A percentile compares a stretch with the other conserved stretches of the same genome.
phyloP scores from a whole-genome alignment of 805 yeast species.

The Schwanniomyces pseudopolymorphus region DNA sequence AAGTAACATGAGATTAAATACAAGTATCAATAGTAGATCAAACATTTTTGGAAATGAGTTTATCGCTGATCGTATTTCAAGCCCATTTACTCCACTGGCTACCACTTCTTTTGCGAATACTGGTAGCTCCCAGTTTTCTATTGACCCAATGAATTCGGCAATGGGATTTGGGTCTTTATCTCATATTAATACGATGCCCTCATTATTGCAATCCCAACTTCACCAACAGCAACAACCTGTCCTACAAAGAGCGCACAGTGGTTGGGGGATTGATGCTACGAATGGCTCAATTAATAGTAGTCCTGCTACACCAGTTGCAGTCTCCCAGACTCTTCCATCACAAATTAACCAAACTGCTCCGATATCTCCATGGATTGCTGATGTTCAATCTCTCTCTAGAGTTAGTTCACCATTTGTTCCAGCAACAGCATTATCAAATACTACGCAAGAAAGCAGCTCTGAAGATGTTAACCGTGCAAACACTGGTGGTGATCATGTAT shows the following conservation, averaged over 20 bases:
- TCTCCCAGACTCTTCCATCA: slow-evolving; percentile 19
- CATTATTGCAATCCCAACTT: slow-evolving; percentile 34
- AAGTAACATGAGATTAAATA: slow-evolving; percentile 23
- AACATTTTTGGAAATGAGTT: slow-evolving; percentile 24
- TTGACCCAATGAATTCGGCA: slow-evolving; percentile 19
- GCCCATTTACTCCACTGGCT: slow-evolving; percentile 11
- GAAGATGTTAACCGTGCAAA: slow-evolving; percentile 1
- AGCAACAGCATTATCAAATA: slow-evolving; percentile 8
- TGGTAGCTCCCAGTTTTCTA: slow-evolving; percentile 23
- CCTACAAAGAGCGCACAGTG: slow-evolving; percentile 33
- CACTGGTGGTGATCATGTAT: slow-evolving; percentile 27
- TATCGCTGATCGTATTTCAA: slow-evolving; percentile 20
- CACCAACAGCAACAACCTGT: slow-evolving; percentile 29
- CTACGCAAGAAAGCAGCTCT: neutral
- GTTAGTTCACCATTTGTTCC: slow-evolving; percentile 43
- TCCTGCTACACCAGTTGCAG: slow-evolving; percentile 30
- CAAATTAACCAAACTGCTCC: slow-evolving; percentile 36
- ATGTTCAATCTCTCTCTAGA: slow-evolving; percentile 33
- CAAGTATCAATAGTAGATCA: slow-evolving; percentile 13
- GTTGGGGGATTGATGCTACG: slow-evolving; percentile 37
- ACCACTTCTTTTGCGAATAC: slow-evolving; percentile 7
- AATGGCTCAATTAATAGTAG: slow-evolving; percentile 17
- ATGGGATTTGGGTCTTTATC: slow-evolving; percentile 14
- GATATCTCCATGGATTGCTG: slow-evolving; percentile 41
- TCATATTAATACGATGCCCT: slow-evolving; percentile 24